Evolutionary conservation across 371 early-diverging fungal genomes (phyloP), one percentile per base, ranked within the genome.

Genomic region (Mucor racemosus): DNA sequence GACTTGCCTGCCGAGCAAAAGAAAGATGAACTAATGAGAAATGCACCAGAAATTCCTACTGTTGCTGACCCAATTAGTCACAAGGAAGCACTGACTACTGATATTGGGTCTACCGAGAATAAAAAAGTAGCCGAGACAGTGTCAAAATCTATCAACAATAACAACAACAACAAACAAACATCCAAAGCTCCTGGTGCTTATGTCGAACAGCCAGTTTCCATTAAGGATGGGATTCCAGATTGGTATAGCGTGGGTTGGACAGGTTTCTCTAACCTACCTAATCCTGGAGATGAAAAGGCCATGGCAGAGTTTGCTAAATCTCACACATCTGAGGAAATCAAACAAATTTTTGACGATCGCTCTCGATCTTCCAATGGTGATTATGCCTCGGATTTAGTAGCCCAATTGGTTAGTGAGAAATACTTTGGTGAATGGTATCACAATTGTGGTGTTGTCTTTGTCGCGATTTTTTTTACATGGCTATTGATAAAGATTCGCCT

Each of bases 361-460:
- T 53, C 76, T 11, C 71, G 76, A 46, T 38, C 69, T 13, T 60
- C 71, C 19, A 66, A 66, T 36, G 67, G 68, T 0, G 69, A 70
- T 9, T 65, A 72, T 9, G 53, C 48, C 10, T 48, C 65, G 3
- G 82, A 82, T 40, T 35, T 82, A 5, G 33, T 82, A 0, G 71
- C 78, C n/a, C 76, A 78, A 41, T 75, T 77, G 57, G 41, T 82
- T 13, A 68, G 55, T 14, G 80, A 79, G 34, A 72, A 76, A 39
- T 78, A 76, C 58, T 80, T 68, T 62, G 82, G 82, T 15, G 77
- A 79, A 71, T 82, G 82, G 82, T 82, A 71, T 69, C 76, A 78
- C 56, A 78, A 82, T 39, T 68, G 75, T 6, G 76, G 64, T 6
- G 75, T 65, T 7, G 73, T 82, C 13, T 62, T 79, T 34, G 66